Conservation (phyloP, 2,329 filamentous ascomycete species). For the Ascochyta viciae-villosae region DNA sequence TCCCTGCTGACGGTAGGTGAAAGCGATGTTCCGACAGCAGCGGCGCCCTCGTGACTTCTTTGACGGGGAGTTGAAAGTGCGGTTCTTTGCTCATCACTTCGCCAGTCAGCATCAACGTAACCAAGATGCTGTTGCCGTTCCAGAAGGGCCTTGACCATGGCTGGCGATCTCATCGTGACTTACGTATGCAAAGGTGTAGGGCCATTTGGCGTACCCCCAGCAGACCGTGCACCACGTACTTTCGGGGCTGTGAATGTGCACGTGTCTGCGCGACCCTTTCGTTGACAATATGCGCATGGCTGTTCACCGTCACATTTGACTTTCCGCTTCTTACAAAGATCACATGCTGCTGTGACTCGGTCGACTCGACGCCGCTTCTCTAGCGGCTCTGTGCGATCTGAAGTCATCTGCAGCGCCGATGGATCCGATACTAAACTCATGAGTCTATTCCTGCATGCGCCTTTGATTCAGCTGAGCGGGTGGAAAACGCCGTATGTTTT, state of each 20-base stretch:
- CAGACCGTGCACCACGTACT: slow-evolving; percentile 43
- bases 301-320: slow-evolving; percentile 61
- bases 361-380: slow-evolving; percentile 37
- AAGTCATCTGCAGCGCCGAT: neutral
- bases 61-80: slow-evolving; percentile 4
- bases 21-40: slow-evolving; percentile 19
- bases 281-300: slow-evolving; percentile 59
- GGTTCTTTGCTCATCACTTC: slow-evolving; percentile 9
- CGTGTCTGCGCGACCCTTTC: slow-evolving; percentile 51
- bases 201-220: slow-evolving; percentile 34
- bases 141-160: too few relatives aligned
- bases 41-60: slow-evolving; percentile 12
- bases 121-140: neutral
- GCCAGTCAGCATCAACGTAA: neutral
- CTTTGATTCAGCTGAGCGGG: neutral
- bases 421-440: neutral
- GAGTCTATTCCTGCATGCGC: neutral
- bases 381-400: slow-evolving; percentile 8
- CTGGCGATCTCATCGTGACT: neutral
- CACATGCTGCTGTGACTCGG: slow-evolving; percentile 39
- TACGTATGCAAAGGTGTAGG: slow-evolving; percentile 6
- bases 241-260: slow-evolving; percentile 51
- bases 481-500: neutral
- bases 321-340: slow-evolving; percentile 42
- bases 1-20: slow-evolving; percentile 38